phyloP scores from a whole-genome alignment of 352 stramenopile genomes.

The Phytophthora multivora region DNA sequence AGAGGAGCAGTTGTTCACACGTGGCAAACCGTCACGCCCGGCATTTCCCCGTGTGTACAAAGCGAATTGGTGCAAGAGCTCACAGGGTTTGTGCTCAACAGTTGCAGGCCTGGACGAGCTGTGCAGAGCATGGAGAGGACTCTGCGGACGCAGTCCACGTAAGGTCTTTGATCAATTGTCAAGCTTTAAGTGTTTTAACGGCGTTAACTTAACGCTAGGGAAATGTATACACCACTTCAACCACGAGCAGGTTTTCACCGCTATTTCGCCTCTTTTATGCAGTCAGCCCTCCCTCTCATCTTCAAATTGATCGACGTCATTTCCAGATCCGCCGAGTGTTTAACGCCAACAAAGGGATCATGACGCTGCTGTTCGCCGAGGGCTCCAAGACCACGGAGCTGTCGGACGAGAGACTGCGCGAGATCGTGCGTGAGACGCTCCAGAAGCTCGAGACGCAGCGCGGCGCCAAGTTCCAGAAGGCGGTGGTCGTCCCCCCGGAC shows the following conservation, averaged over 20 bases:
- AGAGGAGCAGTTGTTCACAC: conserved; percentile 39
- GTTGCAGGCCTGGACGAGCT: conserved; percentile 30
- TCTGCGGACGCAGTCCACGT: conserved; percentile 16
- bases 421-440: conserved; percentile 68
- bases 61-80: conserved; percentile 37
- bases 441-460: conserved; percentile 64
- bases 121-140: conserved; percentile 50
- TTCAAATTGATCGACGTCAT: conserved; percentile 12
- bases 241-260: conserved; percentile 16
- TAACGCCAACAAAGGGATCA: conserved; percentile 19
- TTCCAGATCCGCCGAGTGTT: conserved; percentile 11
- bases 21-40: conserved; percentile 44
- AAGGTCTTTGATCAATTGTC: too few relatives aligned
- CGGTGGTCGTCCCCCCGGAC: conserved; percentile 95
- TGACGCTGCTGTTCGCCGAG: conserved; percentile 80
- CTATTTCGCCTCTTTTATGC: conserved; percentile 16
- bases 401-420: conserved; percentile 60
- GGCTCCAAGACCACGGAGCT: conserved; percentile 68
- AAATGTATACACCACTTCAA: conserved; percentile 13
- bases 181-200: too few relatives aligned
- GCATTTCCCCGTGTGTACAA: conserved; percentile 1
- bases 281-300: background rate
- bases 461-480: conserved; percentile 62
- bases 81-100: conserved; percentile 39
- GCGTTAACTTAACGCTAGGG: too few relatives aligned